Evolutionary conservation across 176 grass and related monocot genomes (phyloP).

Genomic region (Eleusine coracana): DNA sequence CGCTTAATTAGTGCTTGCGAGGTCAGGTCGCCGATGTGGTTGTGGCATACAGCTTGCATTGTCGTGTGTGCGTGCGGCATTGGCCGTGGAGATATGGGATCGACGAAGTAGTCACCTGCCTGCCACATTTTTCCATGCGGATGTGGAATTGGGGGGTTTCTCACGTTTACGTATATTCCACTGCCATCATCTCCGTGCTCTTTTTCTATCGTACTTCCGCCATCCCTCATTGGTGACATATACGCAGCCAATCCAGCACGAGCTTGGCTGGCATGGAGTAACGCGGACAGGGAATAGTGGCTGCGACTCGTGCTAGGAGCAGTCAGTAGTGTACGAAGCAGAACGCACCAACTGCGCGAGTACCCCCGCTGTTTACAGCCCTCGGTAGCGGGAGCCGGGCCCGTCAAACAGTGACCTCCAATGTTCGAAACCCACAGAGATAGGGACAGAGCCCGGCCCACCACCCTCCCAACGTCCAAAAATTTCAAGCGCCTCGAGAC

Average conservation of each 20-base stretch:
- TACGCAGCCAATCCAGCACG: not conserved
- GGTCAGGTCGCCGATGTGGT: not conserved
- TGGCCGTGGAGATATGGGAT: not conserved
- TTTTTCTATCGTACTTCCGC: not conserved
- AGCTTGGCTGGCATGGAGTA: conserved; percentile 2
- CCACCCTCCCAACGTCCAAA: conserved; percentile 41
- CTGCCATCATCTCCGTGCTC: not conserved
- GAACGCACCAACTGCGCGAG: not conserved
- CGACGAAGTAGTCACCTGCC: not conserved
- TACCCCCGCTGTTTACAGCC: not conserved
- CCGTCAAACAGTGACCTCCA: conserved; percentile 12
- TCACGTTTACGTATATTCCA: not conserved
- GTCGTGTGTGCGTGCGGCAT: not conserved
- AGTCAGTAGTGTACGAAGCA: not conserved
- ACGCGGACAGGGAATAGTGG: not conserved
- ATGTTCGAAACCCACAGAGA: conserved; percentile 9
- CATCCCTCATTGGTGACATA: not conserved
- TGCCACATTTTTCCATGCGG: not conserved
- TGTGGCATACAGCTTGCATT: not conserved
- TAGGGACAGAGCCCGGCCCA: not conserved
- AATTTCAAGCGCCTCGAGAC: conserved; percentile 58
- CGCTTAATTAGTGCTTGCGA: not conserved
- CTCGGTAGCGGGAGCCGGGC: not conserved
- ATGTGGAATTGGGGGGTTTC: not conserved
- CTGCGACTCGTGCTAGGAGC: not conserved